Base-by-base conservation (phyloP, 2,329 filamentous ascomycete species). In the Colletotrichum melonis region DNA sequence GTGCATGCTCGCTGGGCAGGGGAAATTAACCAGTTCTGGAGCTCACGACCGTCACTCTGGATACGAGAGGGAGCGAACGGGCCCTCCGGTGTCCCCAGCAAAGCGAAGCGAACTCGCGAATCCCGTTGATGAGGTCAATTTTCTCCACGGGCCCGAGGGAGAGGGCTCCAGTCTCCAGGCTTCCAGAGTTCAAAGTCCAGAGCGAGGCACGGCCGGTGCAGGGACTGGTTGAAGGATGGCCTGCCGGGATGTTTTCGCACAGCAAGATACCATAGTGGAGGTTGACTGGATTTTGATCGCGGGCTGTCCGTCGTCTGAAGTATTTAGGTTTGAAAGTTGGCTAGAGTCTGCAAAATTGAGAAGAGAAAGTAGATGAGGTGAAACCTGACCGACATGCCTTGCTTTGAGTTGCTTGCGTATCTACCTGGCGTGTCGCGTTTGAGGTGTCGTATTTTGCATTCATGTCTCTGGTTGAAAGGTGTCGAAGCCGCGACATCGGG, bases 61-160 rank as follows among this genome's bases (percentile, higher is more conserved):
- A 73, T 73, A 73, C 70, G 70, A 73, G 56, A 30, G 54, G 26
- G 60, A 59, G 55, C 60, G 70, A 26, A 62, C 70, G 55, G 67
- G 30, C 69, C 66, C 30, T 58, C 9, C 54, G 54, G 59, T 52
- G 69, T 59, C 30, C 65, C 59, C 58, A 26, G 66, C 59, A 62
- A n/a, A 57, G 59, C 66, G 38, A 69, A 49, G 42, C 42, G 42
- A 49, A 49, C 19, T 59, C 67, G 60, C 42, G 42, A 65, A 65
- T 65, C 67, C 70, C 55, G 65, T 63, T 30, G n/a, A 73, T 30
- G 46, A 62, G 60, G 19, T 55, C 24, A 42, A 38, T 22, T 55
- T 46, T 55, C 22, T 54, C 35, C 32, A 26, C 54, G 26, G 66
- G 22, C 22, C n/a, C 63, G 58, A 49, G 32, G 12, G 12, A 56